Evolutionary conservation across 2,329 filamentous ascomycete genomes (phyloP), one percentile per base, ranked within the genome.

Genomic region (Fusarium tricinctum): DNA sequence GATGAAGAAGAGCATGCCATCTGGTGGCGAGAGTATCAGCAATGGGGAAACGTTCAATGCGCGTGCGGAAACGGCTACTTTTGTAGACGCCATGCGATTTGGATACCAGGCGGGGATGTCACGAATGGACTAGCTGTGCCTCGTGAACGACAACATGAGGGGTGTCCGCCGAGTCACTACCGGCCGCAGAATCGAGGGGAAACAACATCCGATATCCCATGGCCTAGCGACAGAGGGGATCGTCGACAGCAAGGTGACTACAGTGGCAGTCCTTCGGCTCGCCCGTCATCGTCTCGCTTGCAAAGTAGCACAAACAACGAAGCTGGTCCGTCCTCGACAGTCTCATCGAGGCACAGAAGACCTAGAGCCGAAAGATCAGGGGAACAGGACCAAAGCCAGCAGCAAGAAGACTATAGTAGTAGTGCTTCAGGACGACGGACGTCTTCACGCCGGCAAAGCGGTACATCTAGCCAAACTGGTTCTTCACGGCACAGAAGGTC

Each of bases 21-120:
- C 15, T 43, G 40, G 40, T 14, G 22, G 20, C 14, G 15, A n/a
- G 40, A 43, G 5, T 43, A 43, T 17, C 40, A 17, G 22, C 40
- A 43, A 43, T 43, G 44, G 44, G 19, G 26, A 17, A 17, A 15
- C 7, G 44, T 46, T 19, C 8, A 20, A 13, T 46, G 44, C n/a
- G 23, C 44, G 6, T 46, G 44, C 12, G 44, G 44, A 14, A 46
- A 46, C 19, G 44, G 44, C 12, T 46, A 46, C 44, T 46, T 46
- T 14, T 46, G 44, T 32, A 26, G 44, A 32, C 23, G 15, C 1
- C 44, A 46, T 30, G 44, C 44, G 17, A 46, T 46, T 19, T 46
- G 44, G 44, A 46, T 46, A 13, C 44, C 44, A 15, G 44, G 44
- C 8, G 44, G 44, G 12, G 44, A 46, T 28, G 23, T 32, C 20